Evolutionary conservation across 768 basidiomycete genomes (phyloP).

Genomic region (Jaapia argillacea): DNA sequence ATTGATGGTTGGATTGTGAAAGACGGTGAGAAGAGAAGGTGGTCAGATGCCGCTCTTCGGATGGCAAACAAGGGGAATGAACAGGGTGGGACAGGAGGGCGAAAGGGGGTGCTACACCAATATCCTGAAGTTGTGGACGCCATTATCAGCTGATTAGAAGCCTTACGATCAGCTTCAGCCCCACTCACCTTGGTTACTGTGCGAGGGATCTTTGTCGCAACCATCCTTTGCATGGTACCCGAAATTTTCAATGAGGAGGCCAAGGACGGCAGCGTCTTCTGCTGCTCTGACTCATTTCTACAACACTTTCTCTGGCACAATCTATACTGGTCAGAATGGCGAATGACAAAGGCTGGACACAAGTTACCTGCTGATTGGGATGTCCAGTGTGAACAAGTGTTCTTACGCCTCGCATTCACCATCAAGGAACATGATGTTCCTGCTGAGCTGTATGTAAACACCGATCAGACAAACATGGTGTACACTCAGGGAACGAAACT

Average conservation of each 20-base stretch:
- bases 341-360: slow-evolving; percentile 22
- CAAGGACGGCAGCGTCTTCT: slow-evolving; percentile 18
- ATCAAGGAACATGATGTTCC: slow-evolving; percentile 19
- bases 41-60: no score
- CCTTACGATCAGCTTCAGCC: no score
- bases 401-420: slow-evolving; percentile 14
- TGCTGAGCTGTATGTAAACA: slow-evolving; percentile 19
- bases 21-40: no score
- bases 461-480: slow-evolving; percentile 25
- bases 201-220: no score
- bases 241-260: slow-evolving; percentile 16
- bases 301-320: slow-evolving; percentile 11
- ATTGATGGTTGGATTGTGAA: no score
- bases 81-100: no score
- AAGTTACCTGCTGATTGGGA: slow-evolving; percentile 24
- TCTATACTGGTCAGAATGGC: slow-evolving; percentile 17
- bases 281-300: slow-evolving; percentile 17
- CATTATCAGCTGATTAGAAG: no score
- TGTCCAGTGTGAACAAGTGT: slow-evolving; percentile 8
- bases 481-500: slow-evolving; percentile 14
- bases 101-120: no score
- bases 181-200: no score
- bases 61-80: no score
- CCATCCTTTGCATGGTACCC: no score
- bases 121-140: no score